Percentiles rank a stretch among this genome's conserved stretches.
phyloP scores from a whole-genome alignment of 176 grass and related monocot species.

The Poa pratensis region DNA sequence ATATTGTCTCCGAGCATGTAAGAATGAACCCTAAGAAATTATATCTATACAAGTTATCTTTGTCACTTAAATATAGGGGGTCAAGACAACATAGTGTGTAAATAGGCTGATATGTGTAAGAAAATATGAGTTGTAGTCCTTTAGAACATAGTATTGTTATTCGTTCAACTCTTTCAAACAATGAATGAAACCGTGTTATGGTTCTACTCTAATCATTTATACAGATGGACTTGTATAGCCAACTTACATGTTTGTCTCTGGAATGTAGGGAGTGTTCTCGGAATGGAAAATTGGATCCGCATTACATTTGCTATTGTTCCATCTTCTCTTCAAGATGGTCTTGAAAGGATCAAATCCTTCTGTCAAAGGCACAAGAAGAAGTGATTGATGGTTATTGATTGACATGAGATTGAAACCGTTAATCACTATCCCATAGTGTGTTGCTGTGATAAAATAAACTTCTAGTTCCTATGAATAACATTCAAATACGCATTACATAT shows the following conservation, averaged over 20 bases:
- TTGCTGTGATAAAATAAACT: neutral
- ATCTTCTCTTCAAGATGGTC: constrained; percentile 49
- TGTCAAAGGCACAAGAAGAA: constrained; percentile 49
- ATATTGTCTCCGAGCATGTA: neutral
- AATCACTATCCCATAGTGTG: neutral
- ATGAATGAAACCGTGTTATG: neutral
- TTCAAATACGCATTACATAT: neutral
- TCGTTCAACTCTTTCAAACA: neutral
- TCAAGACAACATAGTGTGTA: neutral
- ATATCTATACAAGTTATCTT: neutral
- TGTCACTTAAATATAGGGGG: neutral
- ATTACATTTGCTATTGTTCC: constrained; percentile 58
- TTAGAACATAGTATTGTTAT: neutral
- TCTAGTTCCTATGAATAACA: neutral
- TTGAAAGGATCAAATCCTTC: constrained; percentile 56
- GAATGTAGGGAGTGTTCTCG: constrained; percentile 50
- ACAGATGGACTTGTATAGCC: neutral
- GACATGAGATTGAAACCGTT: neutral
- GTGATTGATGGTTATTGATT: neutral
- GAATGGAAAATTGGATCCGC: constrained; percentile 58
- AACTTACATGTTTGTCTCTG: neutral
- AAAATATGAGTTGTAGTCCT: neutral
- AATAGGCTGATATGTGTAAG: neutral
- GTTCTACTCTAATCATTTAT: neutral
- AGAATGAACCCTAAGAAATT: neutral